phyloP scores from a whole-genome alignment of 805 yeast species.

The Candida wancherniae region DNA sequence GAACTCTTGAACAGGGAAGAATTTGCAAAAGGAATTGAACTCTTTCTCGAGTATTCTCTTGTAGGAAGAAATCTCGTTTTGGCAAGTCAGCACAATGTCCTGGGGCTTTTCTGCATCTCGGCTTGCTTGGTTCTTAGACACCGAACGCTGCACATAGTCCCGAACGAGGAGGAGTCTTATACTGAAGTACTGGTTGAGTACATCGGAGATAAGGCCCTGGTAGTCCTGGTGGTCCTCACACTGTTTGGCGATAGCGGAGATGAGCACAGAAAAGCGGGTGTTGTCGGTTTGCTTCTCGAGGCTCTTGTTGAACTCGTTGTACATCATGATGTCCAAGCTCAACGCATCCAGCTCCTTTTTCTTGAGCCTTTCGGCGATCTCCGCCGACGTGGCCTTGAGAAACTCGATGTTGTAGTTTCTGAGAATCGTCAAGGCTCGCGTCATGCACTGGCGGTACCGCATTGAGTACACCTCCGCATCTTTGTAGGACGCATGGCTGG shows the following conservation, averaged over 20 bases:
- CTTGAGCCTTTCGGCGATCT: constrained; percentile 6
- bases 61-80: constrained; percentile 56
- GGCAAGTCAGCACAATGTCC: constrained; percentile 51
- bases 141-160: constrained; percentile 31
- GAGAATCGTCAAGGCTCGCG: constrained; percentile 71
- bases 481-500: constrained; percentile 47
- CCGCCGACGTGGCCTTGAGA: constrained; percentile 22
- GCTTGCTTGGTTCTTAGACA: constrained; percentile 31
- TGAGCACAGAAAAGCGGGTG: constrained; percentile 12
- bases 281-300: constrained; percentile 14
- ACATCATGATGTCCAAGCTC: constrained; percentile 15
- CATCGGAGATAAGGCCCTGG: constrained; percentile 62
- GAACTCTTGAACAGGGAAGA: constrained; percentile 33
- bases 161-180: constrained; percentile 49
- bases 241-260: constrained; percentile 11
- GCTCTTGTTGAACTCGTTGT: constrained; percentile 15
- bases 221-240: constrained; percentile 45
- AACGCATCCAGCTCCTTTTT: constrained; percentile 7
- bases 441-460: constrained; percentile 77
- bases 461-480: constrained; percentile 66
- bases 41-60: constrained; percentile 61
- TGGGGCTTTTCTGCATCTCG: constrained; percentile 15
- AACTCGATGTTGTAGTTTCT: constrained; percentile 57
- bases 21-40: constrained; percentile 47
- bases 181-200: constrained; percentile 58